phyloP scores from a whole-genome alignment of 2,329 filamentous ascomycete species.

The Pyricularia sp. region DNA sequence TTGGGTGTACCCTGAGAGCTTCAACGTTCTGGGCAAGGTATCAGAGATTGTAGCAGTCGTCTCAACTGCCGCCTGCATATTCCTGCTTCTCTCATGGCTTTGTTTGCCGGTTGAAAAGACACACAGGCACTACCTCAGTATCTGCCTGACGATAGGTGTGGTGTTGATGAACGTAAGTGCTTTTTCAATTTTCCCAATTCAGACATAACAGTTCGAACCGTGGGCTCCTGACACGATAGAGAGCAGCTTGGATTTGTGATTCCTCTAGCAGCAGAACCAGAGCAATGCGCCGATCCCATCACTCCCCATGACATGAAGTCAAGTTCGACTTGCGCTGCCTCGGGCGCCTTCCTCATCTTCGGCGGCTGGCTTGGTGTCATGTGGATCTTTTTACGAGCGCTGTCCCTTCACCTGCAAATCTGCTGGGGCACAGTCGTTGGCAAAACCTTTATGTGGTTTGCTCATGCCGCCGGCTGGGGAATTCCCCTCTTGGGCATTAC shows the following conservation, averaged over 20 bases:
- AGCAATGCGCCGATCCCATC: constrained; percentile 81
- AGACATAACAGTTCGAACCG: not conserved
- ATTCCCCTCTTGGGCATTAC: constrained; percentile 68
- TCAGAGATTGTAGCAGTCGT: constrained; percentile 80
- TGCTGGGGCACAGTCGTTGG: constrained; percentile 94
- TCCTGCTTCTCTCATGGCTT: constrained; percentile 71
- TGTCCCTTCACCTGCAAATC: constrained; percentile 93
- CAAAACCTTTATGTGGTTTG: constrained; percentile 77
- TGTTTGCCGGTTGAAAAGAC: constrained; percentile 81
- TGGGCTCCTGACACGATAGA: constrained; percentile 5
- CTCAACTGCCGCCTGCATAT: constrained; percentile 61
- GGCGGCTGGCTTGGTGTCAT: constrained; percentile 78
- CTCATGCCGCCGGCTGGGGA: constrained; percentile 75
- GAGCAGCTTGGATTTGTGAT: constrained; percentile 68
- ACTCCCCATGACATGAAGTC: constrained; percentile 90
- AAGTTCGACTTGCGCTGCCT: constrained; percentile 74
- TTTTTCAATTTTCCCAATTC: not conserved
- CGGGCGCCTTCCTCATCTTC: constrained; percentile 74
- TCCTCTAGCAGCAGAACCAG: constrained; percentile 66
- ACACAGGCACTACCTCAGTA: constrained; percentile 83
- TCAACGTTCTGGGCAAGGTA: constrained; percentile 47
- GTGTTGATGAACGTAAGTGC: constrained; percentile 67
- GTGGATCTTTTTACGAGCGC: constrained; percentile 84
- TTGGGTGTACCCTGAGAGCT: constrained; percentile 59
- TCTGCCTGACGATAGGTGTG: constrained; percentile 71